A percentile compares a stretch with the other conserved stretches of the same genome.
phyloP scores from a whole-genome alignment of 805 yeast genomes.

The Suhomyces canberraensis region DNA sequence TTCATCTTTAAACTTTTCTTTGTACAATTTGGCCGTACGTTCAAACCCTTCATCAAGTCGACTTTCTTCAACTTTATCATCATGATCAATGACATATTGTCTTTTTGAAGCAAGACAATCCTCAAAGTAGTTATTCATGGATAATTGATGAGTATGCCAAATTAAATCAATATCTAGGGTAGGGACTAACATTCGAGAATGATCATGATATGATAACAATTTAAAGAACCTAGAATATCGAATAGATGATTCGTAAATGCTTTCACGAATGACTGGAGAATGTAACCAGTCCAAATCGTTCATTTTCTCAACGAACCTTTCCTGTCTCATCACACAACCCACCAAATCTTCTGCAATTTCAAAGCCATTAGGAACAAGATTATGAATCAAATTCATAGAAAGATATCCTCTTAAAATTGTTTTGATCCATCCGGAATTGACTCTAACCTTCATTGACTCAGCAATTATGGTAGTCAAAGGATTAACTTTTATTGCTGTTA shows the following conservation, averaged over 20 bases:
- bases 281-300: conserved; percentile 17
- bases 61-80: conserved; percentile 23
- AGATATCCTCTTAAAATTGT: conserved; percentile 8
- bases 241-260: conserved; percentile 11
- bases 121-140: conserved; percentile 12
- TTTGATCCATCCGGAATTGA: neutral
- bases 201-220: conserved; percentile 4
- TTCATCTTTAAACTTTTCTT: conserved; percentile 11
- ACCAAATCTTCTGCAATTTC: conserved; percentile 22
- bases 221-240: conserved; percentile 19
- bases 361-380: conserved; percentile 3
- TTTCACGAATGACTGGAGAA: conserved; percentile 11
- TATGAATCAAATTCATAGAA: conserved; percentile 14
- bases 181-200: conserved; percentile 15
- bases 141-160: conserved; percentile 28
- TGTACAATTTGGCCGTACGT: conserved; percentile 15
- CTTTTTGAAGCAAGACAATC: conserved; percentile 7
- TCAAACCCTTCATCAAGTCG: conserved; percentile 15
- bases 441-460: neutral
- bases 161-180: conserved; percentile 26
- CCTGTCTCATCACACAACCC: conserved; percentile 22
- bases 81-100: conserved; percentile 17
- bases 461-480: neutral
- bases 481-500: neutral
- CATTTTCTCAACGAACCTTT: conserved; percentile 20